phyloP scores from a whole-genome alignment of 73 alveolate genomes.

The Durusdinium trenchii region DNA sequence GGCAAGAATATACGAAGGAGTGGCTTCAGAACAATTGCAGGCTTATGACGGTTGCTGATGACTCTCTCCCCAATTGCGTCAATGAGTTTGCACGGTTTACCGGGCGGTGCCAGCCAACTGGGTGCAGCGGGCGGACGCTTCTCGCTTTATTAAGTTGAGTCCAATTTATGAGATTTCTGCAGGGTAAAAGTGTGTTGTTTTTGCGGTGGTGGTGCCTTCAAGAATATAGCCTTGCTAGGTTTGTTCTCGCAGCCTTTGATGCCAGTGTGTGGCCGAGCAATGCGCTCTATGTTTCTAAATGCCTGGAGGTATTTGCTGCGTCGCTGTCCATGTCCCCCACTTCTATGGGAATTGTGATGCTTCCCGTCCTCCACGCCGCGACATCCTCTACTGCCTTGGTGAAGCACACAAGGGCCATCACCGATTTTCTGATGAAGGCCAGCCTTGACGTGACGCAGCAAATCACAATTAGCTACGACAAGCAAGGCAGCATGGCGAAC shows the following conservation, averaged over 20 bases:
- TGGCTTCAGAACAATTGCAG: background rate
- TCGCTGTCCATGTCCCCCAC: background rate
- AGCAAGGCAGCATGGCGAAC: background rate
- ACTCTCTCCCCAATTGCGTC: background rate
- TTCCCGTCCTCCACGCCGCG: background rate
- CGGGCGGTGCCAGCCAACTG: background rate
- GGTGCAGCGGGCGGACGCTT: background rate
- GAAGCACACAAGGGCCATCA: background rate
- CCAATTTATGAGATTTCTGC: no score
- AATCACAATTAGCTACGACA: background rate
- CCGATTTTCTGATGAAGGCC: background rate
- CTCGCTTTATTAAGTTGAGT: background rate
- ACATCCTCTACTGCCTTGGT: background rate
- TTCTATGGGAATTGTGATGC: background rate
- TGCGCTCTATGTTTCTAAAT: no score
- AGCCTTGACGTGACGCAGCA: background rate
- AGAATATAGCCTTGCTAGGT: background rate
- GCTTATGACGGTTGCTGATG: background rate
- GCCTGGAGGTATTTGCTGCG: background rate
- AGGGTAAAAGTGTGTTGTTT: no score
- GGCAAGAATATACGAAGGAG: background rate
- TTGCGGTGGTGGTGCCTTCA: background rate
- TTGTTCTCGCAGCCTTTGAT: background rate
- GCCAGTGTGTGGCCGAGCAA: background rate
- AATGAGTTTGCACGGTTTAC: background rate